Evolutionary conservation across 208 protist genomes (phyloP), one percentile per base, ranked within the genome.

Genomic region (Trypanosoma grayi): DNA sequence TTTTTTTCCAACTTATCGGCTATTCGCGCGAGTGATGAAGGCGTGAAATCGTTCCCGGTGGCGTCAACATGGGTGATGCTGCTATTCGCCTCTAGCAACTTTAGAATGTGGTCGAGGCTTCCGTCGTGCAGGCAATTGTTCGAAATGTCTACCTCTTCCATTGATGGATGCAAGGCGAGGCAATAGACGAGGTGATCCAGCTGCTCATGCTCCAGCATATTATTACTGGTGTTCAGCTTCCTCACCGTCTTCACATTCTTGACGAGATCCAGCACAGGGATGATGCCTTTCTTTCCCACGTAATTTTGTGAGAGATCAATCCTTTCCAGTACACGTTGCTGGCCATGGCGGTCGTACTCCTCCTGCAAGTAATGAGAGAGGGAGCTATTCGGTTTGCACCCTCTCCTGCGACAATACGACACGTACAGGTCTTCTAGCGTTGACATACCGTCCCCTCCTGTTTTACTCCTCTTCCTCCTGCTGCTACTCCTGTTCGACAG

Each of bases 291-390:
- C 43, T 70, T 63, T 2, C 90, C 90, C 10, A 96, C 59, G 56
- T 92, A 96, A 70, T 92, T 96, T 20, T 45, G 36, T 9, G 83
- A 89, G 11, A 92, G 65, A 69, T 96, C 87, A 9, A 94, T 43
- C 9, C 37, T 57, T 8, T 78, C 62, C 18, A 92, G 64, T 6
- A 79, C 39, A 8, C 62, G 57, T 31, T 62, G 33, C 30, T 72
- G 55, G 3, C 52, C 57, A 24, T 77, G 45, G 27, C 64, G 58
- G n/a, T 53, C 58, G 51, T 76, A 78, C 52, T 75, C 70, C 34
- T 66, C 66, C n/a, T 73, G 53, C 30, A 95, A 70, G 50, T 70
- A 76, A 22, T 48, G 54, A n/a, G 54, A 76, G 41, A 95, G 73
- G 8, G 44, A 61, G 44, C 81, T 92, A 46, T 95, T 95, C 0